Conservation (phyloP, 805 yeast genomes). For the Blastobotrys americana region DNA sequence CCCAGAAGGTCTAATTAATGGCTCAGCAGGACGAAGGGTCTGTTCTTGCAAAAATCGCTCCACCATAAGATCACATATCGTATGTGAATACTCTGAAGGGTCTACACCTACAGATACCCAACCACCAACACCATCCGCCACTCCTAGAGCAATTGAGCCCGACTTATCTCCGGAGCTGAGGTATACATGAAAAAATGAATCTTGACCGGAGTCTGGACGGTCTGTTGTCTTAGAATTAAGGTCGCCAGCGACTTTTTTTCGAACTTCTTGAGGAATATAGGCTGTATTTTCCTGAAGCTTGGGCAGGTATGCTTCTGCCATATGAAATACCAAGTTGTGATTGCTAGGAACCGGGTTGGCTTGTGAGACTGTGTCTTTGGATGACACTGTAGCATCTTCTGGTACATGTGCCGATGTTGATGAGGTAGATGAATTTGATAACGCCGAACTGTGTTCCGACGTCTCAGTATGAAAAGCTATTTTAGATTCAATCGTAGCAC, state of each 20-base stretch:
- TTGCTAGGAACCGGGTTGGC: constrained; percentile 2
- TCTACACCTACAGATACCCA: constrained; percentile 92
- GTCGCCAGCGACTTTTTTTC: neutral
- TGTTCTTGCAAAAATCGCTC: constrained; percentile 29
- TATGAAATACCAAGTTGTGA: constrained; percentile 7
- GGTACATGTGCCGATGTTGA: neutral
- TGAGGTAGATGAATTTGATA: neutral
- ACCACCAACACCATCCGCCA: constrained; percentile 94
- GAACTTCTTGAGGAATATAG: neutral
- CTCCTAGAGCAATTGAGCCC: constrained; percentile 25
- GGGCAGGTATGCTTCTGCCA: constrained; percentile 15
- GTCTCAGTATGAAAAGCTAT: neutral
- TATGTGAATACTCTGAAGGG: constrained; percentile 79
- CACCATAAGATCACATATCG: constrained; percentile 55
- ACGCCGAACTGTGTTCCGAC: neutral
- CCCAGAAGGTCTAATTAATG: constrained; percentile 34
- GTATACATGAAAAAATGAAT: constrained; percentile 3
- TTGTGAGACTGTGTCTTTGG: neutral
- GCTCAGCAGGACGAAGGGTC: constrained; percentile 5
- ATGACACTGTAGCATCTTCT: neutral
- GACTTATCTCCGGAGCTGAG: neutral
- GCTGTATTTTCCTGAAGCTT: constrained; percentile 6
- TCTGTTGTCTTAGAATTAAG: neutral
- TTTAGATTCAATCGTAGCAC: neutral
- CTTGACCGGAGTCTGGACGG: constrained; percentile 8